phyloP scores from a whole-genome alignment of 2,329 filamentous ascomycete genomes.

The Arthrobotrys sphaeroides region DNA sequence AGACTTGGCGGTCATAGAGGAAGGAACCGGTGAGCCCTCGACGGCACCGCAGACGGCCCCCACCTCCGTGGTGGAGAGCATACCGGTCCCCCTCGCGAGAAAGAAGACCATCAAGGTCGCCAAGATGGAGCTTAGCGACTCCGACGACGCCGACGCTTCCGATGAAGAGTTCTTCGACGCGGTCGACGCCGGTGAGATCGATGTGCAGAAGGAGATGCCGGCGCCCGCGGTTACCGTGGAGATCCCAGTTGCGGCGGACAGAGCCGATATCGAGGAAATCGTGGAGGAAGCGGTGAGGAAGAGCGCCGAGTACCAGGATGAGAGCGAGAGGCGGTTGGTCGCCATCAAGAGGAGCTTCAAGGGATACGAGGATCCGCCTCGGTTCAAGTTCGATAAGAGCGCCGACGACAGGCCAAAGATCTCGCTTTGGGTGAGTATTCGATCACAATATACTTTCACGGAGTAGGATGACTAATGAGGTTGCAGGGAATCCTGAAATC shows the following conservation, averaged over 20 bases:
- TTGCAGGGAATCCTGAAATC: conserved; percentile 90
- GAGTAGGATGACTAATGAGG: conserved; percentile 55
- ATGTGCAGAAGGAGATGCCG: conserved; percentile 76
- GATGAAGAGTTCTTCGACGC: conserved; percentile 98
- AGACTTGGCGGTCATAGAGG: conserved; percentile 57
- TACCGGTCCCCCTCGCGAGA: conserved; percentile 9
- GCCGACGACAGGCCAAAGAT: conserved; percentile 92
- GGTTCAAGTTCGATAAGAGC: conserved; percentile 84
- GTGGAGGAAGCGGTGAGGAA: conserved; percentile 46
- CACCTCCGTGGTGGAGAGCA: conserved; percentile 32
- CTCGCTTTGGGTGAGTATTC: conserved; percentile 83
- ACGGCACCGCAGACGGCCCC: conserved; percentile 33
- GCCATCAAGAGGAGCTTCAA: conserved; percentile 81
- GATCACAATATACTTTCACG: background rate
- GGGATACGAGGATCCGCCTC: conserved; percentile 89
- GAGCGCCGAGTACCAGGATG: conserved; percentile 60
- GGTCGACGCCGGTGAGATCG: conserved; percentile 89
- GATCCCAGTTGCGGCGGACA: conserved; percentile 54
- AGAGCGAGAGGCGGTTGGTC: conserved; percentile 65
- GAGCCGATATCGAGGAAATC: conserved; percentile 63
- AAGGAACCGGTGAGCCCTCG: conserved; percentile 56
- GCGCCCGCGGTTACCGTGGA: conserved; percentile 60
- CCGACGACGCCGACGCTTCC: conserved; percentile 78
- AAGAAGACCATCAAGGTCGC: conserved; percentile 67
- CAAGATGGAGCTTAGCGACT: conserved; percentile 53